Conservation (phyloP, 805 yeast species). For the Saccharomyces paradoxus region DNA sequence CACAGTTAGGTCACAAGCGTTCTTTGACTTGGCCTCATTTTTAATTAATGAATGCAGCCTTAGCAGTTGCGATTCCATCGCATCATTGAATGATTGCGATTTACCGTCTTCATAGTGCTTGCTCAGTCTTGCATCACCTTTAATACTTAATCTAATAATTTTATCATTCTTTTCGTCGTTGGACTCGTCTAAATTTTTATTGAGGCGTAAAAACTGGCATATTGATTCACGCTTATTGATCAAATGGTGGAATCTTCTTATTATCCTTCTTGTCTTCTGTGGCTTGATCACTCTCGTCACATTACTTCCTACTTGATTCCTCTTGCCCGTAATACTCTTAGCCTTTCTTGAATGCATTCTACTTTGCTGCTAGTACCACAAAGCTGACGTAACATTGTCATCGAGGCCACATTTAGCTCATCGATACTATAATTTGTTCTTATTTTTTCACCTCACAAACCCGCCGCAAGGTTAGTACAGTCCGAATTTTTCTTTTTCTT, state of each 20-base stretch:
- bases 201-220: constrained; percentile 26
- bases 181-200: constrained; percentile 8
- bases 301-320: constrained; percentile 25
- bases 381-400: background rate
- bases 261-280: constrained; percentile 61
- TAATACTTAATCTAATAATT: constrained; percentile 13
- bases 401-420: background rate
- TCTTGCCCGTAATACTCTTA: constrained; percentile 31
- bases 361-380: background rate
- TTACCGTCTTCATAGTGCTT: constrained; percentile 4
- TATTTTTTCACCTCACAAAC: background rate
- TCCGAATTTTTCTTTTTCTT: background rate
- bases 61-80: constrained; percentile 10
- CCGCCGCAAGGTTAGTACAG: background rate
- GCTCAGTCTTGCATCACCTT: constrained; percentile 4
- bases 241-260: constrained; percentile 68
- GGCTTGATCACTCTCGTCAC: constrained; percentile 52
- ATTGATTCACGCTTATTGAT: constrained; percentile 46
- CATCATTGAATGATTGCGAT: background rate
- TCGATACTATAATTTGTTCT: background rate
- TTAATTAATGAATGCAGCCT: constrained; percentile 9
- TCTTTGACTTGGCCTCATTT: constrained; percentile 11
- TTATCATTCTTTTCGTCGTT: constrained; percentile 16
- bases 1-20: constrained; percentile 11
- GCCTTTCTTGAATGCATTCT: constrained; percentile 22